Conservation (phyloP, 2,329 filamentous ascomycete species). For the Epichloe gansuensis region DNA sequence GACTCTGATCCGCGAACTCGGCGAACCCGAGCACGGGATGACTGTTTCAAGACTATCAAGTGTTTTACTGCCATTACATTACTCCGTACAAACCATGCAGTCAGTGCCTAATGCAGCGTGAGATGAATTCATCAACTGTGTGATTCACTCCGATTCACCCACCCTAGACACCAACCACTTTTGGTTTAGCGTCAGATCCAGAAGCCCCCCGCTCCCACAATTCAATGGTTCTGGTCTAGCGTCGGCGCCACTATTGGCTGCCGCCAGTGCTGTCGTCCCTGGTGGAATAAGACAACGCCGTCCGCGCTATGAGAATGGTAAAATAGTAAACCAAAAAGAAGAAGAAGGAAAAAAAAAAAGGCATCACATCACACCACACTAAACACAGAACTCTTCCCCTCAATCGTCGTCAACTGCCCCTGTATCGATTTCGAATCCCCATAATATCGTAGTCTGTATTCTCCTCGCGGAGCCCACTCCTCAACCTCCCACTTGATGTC, state of each 20-base stretch:
- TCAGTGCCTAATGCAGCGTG: no score
- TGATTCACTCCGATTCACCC: no score
- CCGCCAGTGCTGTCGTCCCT: no score
- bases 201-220: no score
- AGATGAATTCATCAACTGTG: no score
- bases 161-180: no score
- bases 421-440: constrained; percentile 58
- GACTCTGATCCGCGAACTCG: no score
- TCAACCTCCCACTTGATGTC: constrained; percentile 69
- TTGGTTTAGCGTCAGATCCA: no score
- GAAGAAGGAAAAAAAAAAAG: background rate
- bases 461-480: constrained; percentile 41
- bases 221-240: background rate
- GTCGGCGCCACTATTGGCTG: background rate
- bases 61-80: no score
- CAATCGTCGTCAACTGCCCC: constrained; percentile 53
- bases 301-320: background rate
- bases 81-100: no score
- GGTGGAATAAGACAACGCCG: background rate
- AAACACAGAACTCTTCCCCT: constrained; percentile 49
- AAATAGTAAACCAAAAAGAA: background rate
- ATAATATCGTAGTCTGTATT: constrained; percentile 67
- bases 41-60: no score
- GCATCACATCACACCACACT: constrained; percentile 7
- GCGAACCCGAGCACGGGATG: no score